These are phyloP conservation scores for Nitzschia sp. DNA, from an alignment of 108 stramenopile genomes.

Conservation along the genomic window DNA sequence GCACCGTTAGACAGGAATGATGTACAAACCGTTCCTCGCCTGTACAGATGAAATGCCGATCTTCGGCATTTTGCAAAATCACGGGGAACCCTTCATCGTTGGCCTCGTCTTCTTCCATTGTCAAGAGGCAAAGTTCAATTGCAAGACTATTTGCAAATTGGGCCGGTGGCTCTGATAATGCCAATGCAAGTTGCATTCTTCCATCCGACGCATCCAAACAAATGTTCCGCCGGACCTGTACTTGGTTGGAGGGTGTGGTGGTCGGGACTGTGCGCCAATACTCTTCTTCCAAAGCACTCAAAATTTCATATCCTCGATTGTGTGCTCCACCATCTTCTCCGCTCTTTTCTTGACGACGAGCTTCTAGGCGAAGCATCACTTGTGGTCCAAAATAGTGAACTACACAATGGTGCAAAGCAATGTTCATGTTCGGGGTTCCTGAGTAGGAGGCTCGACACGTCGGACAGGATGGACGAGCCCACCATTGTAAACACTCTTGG, in stretches of 20 bases:
- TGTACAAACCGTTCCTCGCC: constrained; percentile 36
- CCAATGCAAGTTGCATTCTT: constrained; percentile 53
- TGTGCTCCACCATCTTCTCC: constrained; percentile 56
- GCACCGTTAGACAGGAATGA: constrained; percentile 13
- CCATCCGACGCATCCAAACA: constrained; percentile 58
- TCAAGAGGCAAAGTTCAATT: constrained; percentile 49
- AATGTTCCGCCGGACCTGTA: constrained; percentile 47
- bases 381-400: constrained; percentile 43
- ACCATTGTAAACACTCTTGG: constrained; percentile 60
- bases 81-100: constrained; percentile 55
- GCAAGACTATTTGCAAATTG: constrained; percentile 19
- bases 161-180: constrained; percentile 21
- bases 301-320: constrained; percentile 40
- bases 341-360: constrained; percentile 11
- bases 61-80: constrained; percentile 44
- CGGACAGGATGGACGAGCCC: constrained; percentile 51
- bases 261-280: constrained; percentile 22
- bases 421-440: constrained; percentile 30
- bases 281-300: constrained; percentile 29
- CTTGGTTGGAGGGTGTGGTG: not conserved
- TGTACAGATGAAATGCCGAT: constrained; percentile 57
- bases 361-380: constrained; percentile 39
- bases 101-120: constrained; percentile 74
- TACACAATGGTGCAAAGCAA: constrained; percentile 50
- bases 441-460: constrained; percentile 40